Conservation (phyloP, 768 basidiomycete genomes). For the Phaeotremella skinneri region DNA sequence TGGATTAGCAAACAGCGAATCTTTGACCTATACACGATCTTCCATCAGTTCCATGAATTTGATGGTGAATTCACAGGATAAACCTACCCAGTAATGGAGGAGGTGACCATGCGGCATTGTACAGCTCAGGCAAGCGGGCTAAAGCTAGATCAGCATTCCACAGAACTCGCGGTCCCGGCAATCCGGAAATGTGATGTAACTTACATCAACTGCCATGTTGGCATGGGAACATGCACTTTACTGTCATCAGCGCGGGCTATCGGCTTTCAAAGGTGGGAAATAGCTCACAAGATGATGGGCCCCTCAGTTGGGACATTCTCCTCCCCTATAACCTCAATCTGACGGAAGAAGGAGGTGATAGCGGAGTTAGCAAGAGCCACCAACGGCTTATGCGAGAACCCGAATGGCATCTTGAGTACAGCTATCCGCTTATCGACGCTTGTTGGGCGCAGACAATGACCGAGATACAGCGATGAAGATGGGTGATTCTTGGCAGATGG, state of each 20-base stretch:
- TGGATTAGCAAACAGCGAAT: conserved; percentile 79
- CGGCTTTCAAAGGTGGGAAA: conserved; percentile 1
- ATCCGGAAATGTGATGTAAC: conserved; percentile 43
- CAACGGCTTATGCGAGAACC: conserved; percentile 65
- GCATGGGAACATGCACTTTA: conserved; percentile 78
- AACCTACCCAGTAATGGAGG: conserved; percentile 61
- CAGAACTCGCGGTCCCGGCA: neutral
- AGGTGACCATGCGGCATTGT: conserved; percentile 77
- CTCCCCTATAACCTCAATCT: conserved; percentile 77
- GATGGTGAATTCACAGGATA: neutral
- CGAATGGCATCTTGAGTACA: conserved; percentile 50
- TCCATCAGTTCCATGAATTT: neutral
- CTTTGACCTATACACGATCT: conserved; percentile 90
- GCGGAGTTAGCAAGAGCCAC: conserved; percentile 70
- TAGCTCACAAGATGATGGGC: conserved; percentile 85
- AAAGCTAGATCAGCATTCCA: conserved; percentile 26
- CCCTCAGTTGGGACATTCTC: conserved; percentile 85
- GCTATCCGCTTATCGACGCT: too few relatives aligned
- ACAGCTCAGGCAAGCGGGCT: conserved; percentile 59
- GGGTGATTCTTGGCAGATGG: too few relatives aligned
- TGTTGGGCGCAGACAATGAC: too few relatives aligned
- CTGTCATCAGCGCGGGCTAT: conserved; percentile 1
- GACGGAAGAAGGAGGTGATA: conserved; percentile 80
- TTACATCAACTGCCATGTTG: conserved; percentile 85
- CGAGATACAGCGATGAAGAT: too few relatives aligned